These are phyloP conservation scores for Mortierella sp. DNA, from an alignment of 371 early-diverging fungal species.

Conservation along the genomic window DNA sequence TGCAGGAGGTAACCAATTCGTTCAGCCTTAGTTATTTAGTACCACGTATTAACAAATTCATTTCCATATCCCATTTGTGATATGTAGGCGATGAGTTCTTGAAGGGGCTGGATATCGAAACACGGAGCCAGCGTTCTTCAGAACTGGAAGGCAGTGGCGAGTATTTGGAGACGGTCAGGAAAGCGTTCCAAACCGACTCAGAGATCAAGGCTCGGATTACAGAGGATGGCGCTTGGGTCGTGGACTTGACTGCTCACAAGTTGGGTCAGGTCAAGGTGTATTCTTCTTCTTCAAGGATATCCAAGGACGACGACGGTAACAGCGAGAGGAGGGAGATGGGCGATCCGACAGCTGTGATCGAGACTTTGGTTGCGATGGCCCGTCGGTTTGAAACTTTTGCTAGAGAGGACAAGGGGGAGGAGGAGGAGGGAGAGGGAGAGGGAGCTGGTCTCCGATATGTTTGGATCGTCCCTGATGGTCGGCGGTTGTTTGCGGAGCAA, in stretches of 20 bases:
- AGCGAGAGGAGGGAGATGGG: conserved; percentile 1
- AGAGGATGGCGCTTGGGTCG: conserved; percentile 28
- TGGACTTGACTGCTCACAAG: conserved; percentile 19
- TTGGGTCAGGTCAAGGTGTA: conserved; percentile 35
- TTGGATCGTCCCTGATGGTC: conserved; percentile 37
- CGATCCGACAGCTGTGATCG: conserved; percentile 8
- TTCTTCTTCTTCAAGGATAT: not conserved
- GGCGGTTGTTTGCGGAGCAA: conserved; percentile 33
- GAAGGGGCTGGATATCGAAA: conserved; percentile 8
- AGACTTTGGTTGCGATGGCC: conserved; percentile 15
- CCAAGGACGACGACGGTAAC: not conserved
- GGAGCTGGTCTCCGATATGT: conserved; percentile 33
- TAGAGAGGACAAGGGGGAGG: not conserved
- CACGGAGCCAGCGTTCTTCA: not conserved
- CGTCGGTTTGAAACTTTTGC: conserved; percentile 14
- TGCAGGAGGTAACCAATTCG: no score
- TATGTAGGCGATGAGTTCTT: not conserved
- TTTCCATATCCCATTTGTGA: not conserved
- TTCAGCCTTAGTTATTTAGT: no score
- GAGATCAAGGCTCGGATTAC: conserved; percentile 9
- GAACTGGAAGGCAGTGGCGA: not conserved
- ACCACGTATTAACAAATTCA: not conserved
- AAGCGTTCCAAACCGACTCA: not conserved
- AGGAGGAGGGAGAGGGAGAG: not conserved
- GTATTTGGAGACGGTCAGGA: conserved; percentile 11